Base-by-base conservation (phyloP, 345 rosid genomes). In the Aurinia saxatilis region DNA sequence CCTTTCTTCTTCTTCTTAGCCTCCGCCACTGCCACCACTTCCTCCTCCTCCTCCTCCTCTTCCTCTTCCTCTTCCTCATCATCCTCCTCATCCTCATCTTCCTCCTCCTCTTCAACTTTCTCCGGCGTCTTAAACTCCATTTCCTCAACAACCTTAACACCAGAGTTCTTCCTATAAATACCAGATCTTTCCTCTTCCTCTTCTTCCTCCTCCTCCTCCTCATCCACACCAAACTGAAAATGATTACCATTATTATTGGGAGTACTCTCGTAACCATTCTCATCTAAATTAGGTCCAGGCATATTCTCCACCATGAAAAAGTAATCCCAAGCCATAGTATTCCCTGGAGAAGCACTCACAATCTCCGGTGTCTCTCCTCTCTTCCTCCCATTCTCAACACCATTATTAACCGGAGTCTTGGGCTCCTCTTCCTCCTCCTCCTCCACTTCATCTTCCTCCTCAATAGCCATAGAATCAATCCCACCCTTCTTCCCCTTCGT, bases 81-180 rank as follows among this genome's bases (percentile, higher is more conserved):
- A 0, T 64, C 61, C 0, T 53, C 69, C 0, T 51, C 60, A 0
- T 55, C 71, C 0, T 66, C 57, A 0, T 66, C 63, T 0, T 19
- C 68, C 5, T 65, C 73, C 10, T 64, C 68, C 9, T 64, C 68
- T 9, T 69, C 68, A 0, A 67, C 25, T 70, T 77, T 83, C 78
- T 80, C 86, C 14, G 89, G 89, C 56, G 90, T 82, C 52, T 75
- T 83, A 1, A 78, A 90, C 65, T 81, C 85, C 33, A 66, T 57
- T 30, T 67, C 85, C 9, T 51, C 73, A 57, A 25, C 58, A 6
- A 15, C 66, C 7, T 54, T 67, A 5, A 30, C 46, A 33, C 75
- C 73, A 1, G 30, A 51, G 27, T 35, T 34, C 61, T 60, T 52
- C 14, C 39, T 63, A 12, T 23, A 66, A 0, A 55, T 45, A 2